These are phyloP conservation scores for Exophiala viscosa DNA, from an alignment of 2,329 filamentous ascomycete genomes.

Conservation along the genomic window DNA sequence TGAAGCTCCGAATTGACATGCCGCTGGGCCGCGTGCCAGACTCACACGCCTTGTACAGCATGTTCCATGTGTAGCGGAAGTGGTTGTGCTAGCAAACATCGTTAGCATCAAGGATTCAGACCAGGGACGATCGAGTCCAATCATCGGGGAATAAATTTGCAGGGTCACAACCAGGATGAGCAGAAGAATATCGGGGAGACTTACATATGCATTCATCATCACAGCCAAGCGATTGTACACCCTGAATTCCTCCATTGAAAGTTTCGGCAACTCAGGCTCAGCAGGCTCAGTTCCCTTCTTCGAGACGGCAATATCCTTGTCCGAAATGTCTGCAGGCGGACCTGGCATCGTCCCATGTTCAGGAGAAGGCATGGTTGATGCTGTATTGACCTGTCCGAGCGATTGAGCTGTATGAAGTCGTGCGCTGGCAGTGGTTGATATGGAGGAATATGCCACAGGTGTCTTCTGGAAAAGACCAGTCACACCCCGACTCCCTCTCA, in stretches of 20 bases:
- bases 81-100: conserved; percentile 60
- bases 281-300: not conserved
- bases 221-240: conserved; percentile 31
- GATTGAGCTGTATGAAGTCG: not conserved
- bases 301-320: not conserved
- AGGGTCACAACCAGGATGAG: not conserved
- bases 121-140: conserved; percentile 24
- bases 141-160: too few relatives aligned
- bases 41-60: conserved; percentile 64
- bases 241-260: conserved; percentile 64
- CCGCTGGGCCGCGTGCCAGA: conserved; percentile 56
- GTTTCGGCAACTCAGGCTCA: conserved; percentile 52
- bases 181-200: conserved; percentile 30
- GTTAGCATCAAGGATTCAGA: not conserved
- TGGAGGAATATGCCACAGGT: too few relatives aligned
- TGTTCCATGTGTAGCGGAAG: conserved; percentile 71
- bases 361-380: not conserved
- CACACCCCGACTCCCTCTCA: too few relatives aligned
- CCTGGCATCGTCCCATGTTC: not conserved
- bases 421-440: not conserved
- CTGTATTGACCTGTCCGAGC: not conserved
- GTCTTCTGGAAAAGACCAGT: too few relatives aligned
- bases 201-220: conserved; percentile 58
- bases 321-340: too few relatives aligned
- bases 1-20: conserved; percentile 66